A percentile compares a stretch with the other conserved stretches of the same genome.
These are phyloP conservation scores for Salvia splendens DNA, from an alignment of 257 asterid species.

Conservation along the genomic window DNA sequence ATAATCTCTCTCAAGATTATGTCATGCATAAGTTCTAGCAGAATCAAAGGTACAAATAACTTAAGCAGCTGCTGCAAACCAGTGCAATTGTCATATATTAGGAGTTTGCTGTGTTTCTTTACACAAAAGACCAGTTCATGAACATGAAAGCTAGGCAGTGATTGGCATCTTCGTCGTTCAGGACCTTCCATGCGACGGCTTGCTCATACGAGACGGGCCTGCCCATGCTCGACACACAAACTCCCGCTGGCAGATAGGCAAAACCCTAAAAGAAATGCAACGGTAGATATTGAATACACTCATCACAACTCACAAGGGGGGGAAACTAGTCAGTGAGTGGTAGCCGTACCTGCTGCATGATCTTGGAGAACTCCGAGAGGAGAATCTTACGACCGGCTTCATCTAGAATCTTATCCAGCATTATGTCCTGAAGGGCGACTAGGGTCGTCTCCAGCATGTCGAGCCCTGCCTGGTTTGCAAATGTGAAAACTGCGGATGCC, in stretches of 20 bases:
- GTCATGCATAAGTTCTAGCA: conserved; percentile 29
- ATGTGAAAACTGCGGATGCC: conserved; percentile 85
- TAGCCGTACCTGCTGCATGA: conserved; percentile 80
- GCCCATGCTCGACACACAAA: conserved; percentile 94
- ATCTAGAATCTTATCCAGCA: conserved; percentile 85
- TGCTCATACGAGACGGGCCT: conserved; percentile 82
- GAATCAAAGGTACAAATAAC: conserved; percentile 41
- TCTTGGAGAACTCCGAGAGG: conserved; percentile 77
- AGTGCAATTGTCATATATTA: background rate
- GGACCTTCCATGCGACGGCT: conserved; percentile 88
- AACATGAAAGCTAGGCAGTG: conserved; percentile 96
- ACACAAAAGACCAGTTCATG: conserved; percentile 89
- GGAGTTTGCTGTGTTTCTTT: conserved; percentile 9
- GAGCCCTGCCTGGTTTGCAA: conserved; percentile 94
- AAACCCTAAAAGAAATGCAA: conserved; percentile 52
- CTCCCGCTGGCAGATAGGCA: conserved; percentile 74
- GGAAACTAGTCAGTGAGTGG: background rate
- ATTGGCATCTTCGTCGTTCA: conserved; percentile 65
- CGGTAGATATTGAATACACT: too few species aligned
- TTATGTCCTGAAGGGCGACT: conserved; percentile 84
- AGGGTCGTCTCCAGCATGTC: conserved; percentile 98
- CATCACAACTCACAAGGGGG: too few species aligned
- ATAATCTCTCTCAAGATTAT: conserved; percentile 10
- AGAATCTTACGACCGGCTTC: conserved; percentile 81
- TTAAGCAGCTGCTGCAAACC: conserved; percentile 23